Evolutionary conservation across 2,329 filamentous ascomycete genomes (phyloP).

Genomic region (Aspergillus pseudoglaucus): DNA sequence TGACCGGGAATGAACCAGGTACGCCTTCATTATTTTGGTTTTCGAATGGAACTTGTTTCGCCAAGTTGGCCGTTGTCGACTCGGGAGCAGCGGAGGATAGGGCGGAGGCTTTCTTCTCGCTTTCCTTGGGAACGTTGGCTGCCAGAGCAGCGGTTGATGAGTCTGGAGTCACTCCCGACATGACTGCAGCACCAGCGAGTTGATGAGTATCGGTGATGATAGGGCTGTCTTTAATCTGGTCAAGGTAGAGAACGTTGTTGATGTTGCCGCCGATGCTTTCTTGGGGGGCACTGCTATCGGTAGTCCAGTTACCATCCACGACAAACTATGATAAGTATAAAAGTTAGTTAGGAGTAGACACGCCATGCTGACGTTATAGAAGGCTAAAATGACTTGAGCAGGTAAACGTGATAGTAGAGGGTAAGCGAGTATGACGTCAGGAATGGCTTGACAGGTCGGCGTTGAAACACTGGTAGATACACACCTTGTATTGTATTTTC

Average conservation of each 20-base stretch:
- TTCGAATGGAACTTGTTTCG: conserved; percentile 60
- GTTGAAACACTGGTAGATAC: conserved; percentile 18
- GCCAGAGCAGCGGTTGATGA: conserved; percentile 60
- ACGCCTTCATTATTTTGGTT: conserved; percentile 30
- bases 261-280: conserved; percentile 79
- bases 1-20: conserved; percentile 67
- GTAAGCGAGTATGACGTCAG: conserved; percentile 18
- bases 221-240: conserved; percentile 52
- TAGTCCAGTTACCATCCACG: conserved; percentile 85
- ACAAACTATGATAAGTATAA: conserved; percentile 63
- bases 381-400: conserved; percentile 15
- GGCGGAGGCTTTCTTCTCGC: conserved; percentile 34
- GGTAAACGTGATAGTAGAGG: background rate
- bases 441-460: background rate
- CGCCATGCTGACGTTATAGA: conserved; percentile 5
- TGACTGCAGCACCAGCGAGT: conserved; percentile 21
- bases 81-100: conserved; percentile 62
- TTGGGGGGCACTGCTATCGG: conserved; percentile 71
- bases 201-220: conserved; percentile 2
- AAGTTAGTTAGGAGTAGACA: conserved; percentile 3
- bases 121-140: conserved; percentile 27
- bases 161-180: conserved; percentile 61
- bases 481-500: conserved; percentile 93
- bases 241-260: conserved; percentile 82
- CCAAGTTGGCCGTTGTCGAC: conserved; percentile 64